Evolutionary conservation across 495 filamentous ascomycete genomes (phyloP), one percentile per base, ranked within the genome.

Genomic region (Talaromyces thailandensis): DNA sequence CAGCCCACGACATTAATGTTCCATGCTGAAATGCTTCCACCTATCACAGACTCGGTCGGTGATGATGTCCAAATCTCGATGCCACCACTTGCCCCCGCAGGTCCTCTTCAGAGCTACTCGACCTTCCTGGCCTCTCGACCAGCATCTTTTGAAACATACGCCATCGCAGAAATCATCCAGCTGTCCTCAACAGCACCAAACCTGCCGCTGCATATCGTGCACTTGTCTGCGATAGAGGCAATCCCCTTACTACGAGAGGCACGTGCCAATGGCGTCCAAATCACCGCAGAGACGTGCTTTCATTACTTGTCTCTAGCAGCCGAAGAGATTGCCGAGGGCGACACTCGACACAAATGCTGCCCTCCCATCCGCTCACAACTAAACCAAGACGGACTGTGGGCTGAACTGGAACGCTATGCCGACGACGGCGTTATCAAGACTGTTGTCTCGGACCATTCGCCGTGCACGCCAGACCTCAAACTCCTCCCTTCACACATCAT

Each of bases 271-370:
- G 94, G 94, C 40, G 71, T 96, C 64, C 92, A 93, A 61, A 89
- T 98, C 76, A 96, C 94, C 2, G 93, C 94, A 26, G 94, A 98
- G 73, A 98, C 94, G 9, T 98, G 94, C 78, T 96, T 95, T 83
- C 94, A 98, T 79, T 98, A 98, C 70, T 84, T 98, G 11, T 86
- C 88, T n/a, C 82, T 98, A 12, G 88, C 92, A 0, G 86, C 93
- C 8, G 94, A 98, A 72, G 80, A 88, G 62, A 88, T 98, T 56
- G 81, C 84, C 56, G 85, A 94, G 53, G 94, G 94, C 31, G 94
- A 98, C 74, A 97, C 93, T 21, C 79, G 94, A 62, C 92, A 97
- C 77, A 98, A 98, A 75, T 98, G 94, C 81, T 98, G 94, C 72
- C 94, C 94, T 11, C 94, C 94, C 0, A 98, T 98, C 72, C 89